These are phyloP conservation scores for Spinacia oleracea DNA, from an alignment of 179 eudicot species.

Conservation along the genomic window DNA sequence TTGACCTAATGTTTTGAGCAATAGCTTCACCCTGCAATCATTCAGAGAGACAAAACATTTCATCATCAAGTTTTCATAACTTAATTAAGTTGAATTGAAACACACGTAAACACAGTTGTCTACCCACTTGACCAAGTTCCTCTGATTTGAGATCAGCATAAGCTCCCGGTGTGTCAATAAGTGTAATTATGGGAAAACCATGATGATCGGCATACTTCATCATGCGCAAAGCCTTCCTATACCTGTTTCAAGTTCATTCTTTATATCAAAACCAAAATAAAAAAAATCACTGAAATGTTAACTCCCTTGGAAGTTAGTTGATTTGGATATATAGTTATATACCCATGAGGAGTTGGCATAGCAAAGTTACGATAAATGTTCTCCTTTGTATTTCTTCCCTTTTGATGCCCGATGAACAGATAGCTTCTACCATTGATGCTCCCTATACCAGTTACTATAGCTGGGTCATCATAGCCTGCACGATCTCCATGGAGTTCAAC, in stretches of 20 bases:
- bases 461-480: constrained; percentile 96
- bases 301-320: background rate
- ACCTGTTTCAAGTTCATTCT: constrained; percentile 45
- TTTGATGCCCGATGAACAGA: constrained; percentile 95
- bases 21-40: constrained; percentile 88
- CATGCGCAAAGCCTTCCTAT: constrained; percentile 92
- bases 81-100: background rate
- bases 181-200: constrained; percentile 87
- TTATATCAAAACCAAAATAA: background rate
- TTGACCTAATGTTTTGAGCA: constrained; percentile 79
- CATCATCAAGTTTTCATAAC: background rate
- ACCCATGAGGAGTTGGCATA: constrained; percentile 99
- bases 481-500: constrained; percentile 98
- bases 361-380: constrained; percentile 87
- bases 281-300: background rate
- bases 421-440: constrained; percentile 73
- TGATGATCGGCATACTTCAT: constrained; percentile 96
- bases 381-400: constrained; percentile 94
- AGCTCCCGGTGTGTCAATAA: constrained; percentile 97
- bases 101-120: background rate
- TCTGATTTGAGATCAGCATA: constrained; percentile 93
- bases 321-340: constrained; percentile 14
- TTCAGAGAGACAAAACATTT: background rate
- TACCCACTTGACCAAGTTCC: constrained; percentile 88
- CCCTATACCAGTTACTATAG: constrained; percentile 88